Conservation (phyloP, 768 basidiomycete species). For the Serendipita sp. region DNA sequence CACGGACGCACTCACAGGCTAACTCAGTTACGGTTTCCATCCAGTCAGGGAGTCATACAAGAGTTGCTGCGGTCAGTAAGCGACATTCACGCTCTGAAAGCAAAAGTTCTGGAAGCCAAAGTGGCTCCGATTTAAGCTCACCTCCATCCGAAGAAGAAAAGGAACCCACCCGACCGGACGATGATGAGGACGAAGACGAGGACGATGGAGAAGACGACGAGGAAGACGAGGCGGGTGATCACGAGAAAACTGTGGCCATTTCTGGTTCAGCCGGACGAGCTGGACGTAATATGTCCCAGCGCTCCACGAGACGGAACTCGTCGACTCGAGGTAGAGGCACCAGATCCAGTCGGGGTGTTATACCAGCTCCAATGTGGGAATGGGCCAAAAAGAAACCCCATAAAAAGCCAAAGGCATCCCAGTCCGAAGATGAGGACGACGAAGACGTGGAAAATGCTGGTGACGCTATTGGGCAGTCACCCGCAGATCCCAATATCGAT, state of each 20-base stretch:
- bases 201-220: neutral
- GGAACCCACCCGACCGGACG: neutral
- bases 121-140: neutral
- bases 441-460: slow-evolving; percentile 11
- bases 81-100: neutral
- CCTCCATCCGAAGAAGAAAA: slow-evolving; percentile 1
- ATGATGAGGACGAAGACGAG: neutral
- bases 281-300: slow-evolving; percentile 13
- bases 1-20: neutral
- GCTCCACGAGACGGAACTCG: slow-evolving; percentile 17
- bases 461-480: slow-evolving; percentile 7
- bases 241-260: neutral
- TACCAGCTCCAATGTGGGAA: slow-evolving; percentile 74
- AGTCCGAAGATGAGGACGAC: slow-evolving; percentile 15
- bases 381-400: slow-evolving; percentile 55
- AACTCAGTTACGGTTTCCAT: neutral
- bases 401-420: slow-evolving; percentile 23
- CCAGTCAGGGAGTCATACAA: neutral
- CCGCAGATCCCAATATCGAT: slow-evolving; percentile 18
- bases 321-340: slow-evolving; percentile 11
- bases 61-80: neutral
- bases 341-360: slow-evolving; percentile 35
- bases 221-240: neutral
- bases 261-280: neutral
- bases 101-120: neutral